Evolutionary conservation across 305 asterid species (phyloP), one percentile per base, ranked within the genome.

Genomic region (Fraxinus greggii): DNA sequence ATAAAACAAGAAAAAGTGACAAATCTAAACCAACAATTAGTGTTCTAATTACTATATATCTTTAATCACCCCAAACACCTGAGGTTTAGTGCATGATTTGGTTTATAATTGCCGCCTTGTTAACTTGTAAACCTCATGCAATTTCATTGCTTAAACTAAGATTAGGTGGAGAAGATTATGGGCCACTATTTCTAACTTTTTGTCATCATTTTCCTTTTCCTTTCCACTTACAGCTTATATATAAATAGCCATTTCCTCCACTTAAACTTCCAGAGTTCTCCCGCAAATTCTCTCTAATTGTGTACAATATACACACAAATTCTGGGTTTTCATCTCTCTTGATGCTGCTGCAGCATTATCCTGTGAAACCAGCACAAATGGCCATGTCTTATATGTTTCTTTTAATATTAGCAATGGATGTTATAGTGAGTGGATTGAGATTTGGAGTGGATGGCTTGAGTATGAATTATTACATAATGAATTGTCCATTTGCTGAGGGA

Each of bases 401-500:
- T 26, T 80, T 87, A 77, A 45, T 93, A 29, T 40, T 89, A 65
- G 1, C 84, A n/a, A 83, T 89, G 84, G 79, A 84, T 51, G 74
- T 84, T 78, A 63, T 90, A 33, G 80, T 23, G 0, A 83, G 83
- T 83, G 92, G 91, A 36, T 72, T 81, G 86, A 81, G 78, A 77
- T 56, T 51, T 77, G 83, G 85, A 3, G 93, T 78, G 1, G 79
- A 87, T 82, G 97, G 94, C 70, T 86, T 95, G 67, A 92, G 87
- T 78, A 90, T 92, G 97, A 85, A 84, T 63, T 95, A 95, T 83
- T 95, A 95, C 88, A n/a, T 86, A 1, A 80, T 90, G 89, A 73
- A 76, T 38, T 95, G 99, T 79, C 99, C 98, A 1, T 72, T 90
- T 48, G 98, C 93, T 13, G 98, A 92, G 5, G 38, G 21, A 12